Percentiles rank a stretch among this genome's conserved stretches.
Evolutionary conservation across 805 yeast genomes (phyloP).

Genomic region (Myxozyma melibiosi): DNA sequence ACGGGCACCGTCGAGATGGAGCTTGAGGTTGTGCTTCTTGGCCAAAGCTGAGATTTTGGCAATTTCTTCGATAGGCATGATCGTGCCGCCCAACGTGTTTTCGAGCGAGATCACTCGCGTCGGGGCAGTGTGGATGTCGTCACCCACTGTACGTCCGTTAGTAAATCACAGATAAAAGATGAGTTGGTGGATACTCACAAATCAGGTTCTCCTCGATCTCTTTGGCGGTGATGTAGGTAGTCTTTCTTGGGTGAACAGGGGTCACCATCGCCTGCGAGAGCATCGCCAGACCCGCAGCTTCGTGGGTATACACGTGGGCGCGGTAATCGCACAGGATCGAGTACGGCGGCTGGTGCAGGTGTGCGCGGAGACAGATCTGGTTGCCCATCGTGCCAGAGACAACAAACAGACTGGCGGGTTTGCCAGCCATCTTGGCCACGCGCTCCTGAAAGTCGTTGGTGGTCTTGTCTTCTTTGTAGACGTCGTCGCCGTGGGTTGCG

Average conservation of each 20-base stretch:
- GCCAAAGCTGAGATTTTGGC: constrained; percentile 72
- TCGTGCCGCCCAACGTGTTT: constrained; percentile 82
- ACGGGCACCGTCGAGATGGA: constrained; percentile 96
- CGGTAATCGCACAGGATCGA: constrained; percentile 84
- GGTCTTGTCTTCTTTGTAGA: constrained; percentile 79
- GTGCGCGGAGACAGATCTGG: constrained; percentile 80
- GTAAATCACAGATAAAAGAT: neutral
- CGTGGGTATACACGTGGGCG: constrained; percentile 79
- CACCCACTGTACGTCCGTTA: constrained; percentile 52
- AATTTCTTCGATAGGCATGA: constrained; percentile 80
- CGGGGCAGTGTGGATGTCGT: constrained; percentile 86
- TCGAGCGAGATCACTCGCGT: constrained; percentile 83
- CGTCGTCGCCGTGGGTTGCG: constrained; percentile 80
- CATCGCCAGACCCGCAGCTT: constrained; percentile 90
- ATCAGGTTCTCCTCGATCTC: constrained; percentile 63
- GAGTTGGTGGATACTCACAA: constrained; percentile 3
- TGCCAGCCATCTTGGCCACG: constrained; percentile 72
- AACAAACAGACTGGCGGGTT: constrained; percentile 78
- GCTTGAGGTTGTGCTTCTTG: constrained; percentile 54
- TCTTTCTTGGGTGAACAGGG: constrained; percentile 74
- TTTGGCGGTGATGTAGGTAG: constrained; percentile 68
- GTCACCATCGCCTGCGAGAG: constrained; percentile 90
- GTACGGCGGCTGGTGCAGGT: constrained; percentile 78
- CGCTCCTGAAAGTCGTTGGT: constrained; percentile 65
- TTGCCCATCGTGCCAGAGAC: constrained; percentile 90